A percentile compares a stretch with the other conserved stretches of the same genome.
These are phyloP conservation scores for Claviceps fusiformis DNA, from an alignment of 2,329 filamentous ascomycete species.

Conservation along the genomic window DNA sequence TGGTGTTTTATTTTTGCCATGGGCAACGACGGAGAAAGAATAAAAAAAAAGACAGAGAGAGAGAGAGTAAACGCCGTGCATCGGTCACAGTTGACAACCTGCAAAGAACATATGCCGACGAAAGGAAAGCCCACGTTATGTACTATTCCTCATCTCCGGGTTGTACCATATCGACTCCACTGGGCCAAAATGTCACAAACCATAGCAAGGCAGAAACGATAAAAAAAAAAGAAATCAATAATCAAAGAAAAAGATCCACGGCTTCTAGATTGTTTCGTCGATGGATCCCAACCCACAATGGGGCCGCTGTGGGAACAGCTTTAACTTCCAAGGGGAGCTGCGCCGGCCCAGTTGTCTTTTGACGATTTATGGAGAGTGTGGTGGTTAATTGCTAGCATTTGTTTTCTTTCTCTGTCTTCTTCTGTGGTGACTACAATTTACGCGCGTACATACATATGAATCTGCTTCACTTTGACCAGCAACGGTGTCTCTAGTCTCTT, in stretches of 20 bases:
- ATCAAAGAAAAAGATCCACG: background rate
- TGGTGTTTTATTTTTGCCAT: no score
- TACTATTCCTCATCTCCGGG: background rate
- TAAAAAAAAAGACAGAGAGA: background rate
- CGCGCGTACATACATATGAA: no score
- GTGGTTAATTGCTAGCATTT: no score
- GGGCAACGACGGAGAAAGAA: background rate
- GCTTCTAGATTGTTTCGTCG: background rate
- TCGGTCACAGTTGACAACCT: no score
- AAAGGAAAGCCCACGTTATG: background rate
- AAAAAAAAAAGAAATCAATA: background rate
- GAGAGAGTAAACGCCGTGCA: no score
- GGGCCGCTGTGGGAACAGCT: background rate
- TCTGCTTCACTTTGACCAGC: no score
- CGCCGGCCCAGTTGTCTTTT: background rate
- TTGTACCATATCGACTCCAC: background rate
- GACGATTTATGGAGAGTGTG: no score
- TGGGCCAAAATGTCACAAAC: background rate
- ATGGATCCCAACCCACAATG: background rate
- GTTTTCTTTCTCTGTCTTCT: no score
- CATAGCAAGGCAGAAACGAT: background rate
- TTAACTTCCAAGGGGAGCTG: background rate
- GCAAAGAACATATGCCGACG: background rate
- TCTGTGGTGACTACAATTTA: no score
- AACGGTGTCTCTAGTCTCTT: no score